Conservation (phyloP, 495 filamentous ascomycete species). For the Xylaria longipes region DNA sequence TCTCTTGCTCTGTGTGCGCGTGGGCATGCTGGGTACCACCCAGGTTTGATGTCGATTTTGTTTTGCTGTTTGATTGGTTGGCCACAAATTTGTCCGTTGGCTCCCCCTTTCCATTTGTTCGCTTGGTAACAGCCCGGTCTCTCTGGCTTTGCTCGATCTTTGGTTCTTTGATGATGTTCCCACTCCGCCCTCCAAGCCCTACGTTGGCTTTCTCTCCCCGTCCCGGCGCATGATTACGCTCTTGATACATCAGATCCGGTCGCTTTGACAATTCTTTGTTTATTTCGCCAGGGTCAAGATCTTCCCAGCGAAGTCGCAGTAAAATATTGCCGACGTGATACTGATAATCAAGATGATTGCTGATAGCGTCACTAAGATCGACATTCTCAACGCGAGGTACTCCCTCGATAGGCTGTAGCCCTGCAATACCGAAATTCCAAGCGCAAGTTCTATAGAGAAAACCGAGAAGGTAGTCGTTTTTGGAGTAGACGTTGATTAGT, state of each 20-base stretch:
- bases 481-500: conserved; percentile 65
- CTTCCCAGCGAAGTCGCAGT: conserved; percentile 61
- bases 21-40: not conserved
- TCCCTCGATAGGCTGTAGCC: conserved; percentile 59
- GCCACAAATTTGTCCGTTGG: not conserved
- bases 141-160: conserved; percentile 8
- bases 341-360: conserved; percentile 61
- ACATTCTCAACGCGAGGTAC: conserved; percentile 64
- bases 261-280: conserved; percentile 47
- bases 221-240: conserved; percentile 37
- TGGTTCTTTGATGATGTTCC: conserved; percentile 9
- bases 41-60: conserved; percentile 1
- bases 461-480: conserved; percentile 65
- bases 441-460: conserved; percentile 63
- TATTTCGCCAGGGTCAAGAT: conserved; percentile 55
- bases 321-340: conserved; percentile 61
- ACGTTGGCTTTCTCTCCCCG: conserved; percentile 14
- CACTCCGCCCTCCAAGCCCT: conserved; percentile 3
- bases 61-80: conserved; percentile 5
- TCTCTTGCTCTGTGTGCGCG: conserved; percentile 13
- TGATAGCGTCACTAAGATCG: conserved; percentile 60
- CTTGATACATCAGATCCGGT: conserved; percentile 26
- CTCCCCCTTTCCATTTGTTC: conserved; percentile 5
- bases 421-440: conserved; percentile 63
- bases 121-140: conserved; percentile 6